A percentile compares a stretch with the other conserved stretches of the same genome.
These are phyloP conservation scores for Ustilago trichophora DNA, from an alignment of 1,284 basidiomycete genomes.

Conservation along the genomic window DNA sequence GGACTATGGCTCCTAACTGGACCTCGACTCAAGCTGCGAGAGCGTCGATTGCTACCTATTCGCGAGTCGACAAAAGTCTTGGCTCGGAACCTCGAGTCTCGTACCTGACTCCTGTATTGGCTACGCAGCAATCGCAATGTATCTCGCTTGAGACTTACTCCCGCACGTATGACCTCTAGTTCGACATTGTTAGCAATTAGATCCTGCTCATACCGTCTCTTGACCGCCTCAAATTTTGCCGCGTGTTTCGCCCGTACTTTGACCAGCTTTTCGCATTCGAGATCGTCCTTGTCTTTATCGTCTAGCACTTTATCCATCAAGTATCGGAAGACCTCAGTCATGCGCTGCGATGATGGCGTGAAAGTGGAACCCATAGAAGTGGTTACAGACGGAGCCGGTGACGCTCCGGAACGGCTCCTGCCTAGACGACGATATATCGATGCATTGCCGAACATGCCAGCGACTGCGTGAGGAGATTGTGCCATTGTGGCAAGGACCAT, in stretches of 20 bases:
- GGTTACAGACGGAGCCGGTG: too few species aligned
- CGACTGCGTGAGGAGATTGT: too few species aligned
- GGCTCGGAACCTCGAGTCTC: not conserved
- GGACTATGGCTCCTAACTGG: too few species aligned
- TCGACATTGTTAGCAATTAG: not conserved
- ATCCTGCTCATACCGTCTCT: not conserved
- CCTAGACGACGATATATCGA: too few species aligned
- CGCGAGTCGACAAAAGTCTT: not conserved
- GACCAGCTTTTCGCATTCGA: not conserved
- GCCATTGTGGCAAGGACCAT: too few species aligned
- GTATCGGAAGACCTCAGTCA: not conserved
- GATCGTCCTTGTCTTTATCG: slow-evolving; percentile 7
- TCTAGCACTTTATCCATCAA: not conserved
- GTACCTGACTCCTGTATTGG: not conserved
- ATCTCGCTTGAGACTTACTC: slow-evolving; percentile 5
- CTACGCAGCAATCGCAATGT: slow-evolving; percentile 6
- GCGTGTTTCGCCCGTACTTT: not conserved
- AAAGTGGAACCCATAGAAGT: too few species aligned
- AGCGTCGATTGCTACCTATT: slow-evolving; percentile 3
- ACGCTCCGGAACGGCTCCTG: too few species aligned
- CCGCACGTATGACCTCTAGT: not conserved
- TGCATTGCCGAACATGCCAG: too few species aligned
- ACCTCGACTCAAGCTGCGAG: too few species aligned
- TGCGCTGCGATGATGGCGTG: not conserved
- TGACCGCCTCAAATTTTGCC: not conserved